Evolutionary conservation across 495 filamentous ascomycete genomes (phyloP).

Genomic region (Penicillium herquei): DNA sequence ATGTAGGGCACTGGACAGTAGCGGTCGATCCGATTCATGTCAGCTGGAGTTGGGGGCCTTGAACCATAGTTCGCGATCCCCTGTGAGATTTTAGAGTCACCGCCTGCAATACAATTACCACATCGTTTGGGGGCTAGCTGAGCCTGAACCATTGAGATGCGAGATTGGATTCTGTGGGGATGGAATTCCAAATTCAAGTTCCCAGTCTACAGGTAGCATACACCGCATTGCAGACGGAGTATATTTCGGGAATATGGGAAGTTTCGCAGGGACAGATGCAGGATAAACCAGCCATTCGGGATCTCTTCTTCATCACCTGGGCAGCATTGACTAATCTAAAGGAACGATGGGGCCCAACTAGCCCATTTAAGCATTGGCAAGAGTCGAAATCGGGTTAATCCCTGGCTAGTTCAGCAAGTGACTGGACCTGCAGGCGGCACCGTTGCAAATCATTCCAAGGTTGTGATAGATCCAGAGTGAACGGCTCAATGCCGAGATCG

Average conservation of each 20-base stretch:
- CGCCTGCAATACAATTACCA: neutral
- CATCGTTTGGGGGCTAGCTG: neutral
- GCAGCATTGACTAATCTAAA: neutral
- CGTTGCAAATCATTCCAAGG: conserved; percentile 22
- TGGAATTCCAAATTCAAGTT: too few species aligned
- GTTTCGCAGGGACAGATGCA: too few species aligned
- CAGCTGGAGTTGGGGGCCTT: neutral
- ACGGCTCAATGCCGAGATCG: neutral
- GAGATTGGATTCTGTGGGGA: too few species aligned
- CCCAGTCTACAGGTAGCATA: too few species aligned
- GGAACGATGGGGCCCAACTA: neutral
- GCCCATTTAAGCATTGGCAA: conserved; percentile 5
- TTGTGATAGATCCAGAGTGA: conserved; percentile 22
- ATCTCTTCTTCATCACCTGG: neutral
- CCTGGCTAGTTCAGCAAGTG: conserved; percentile 6
- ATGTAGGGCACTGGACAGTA: neutral
- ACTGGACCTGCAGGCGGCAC: conserved; percentile 6
- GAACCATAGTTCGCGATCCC: neutral
- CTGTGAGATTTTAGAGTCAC: neutral
- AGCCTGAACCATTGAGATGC: neutral
- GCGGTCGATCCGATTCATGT: conserved; percentile 7
- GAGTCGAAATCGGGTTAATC: conserved; percentile 10
- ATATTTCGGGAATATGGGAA: too few species aligned
- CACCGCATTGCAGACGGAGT: too few species aligned
- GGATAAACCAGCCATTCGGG: neutral